Base-by-base conservation (phyloP, 2,329 filamentous ascomycete species). In the Botrytis fabae region DNA sequence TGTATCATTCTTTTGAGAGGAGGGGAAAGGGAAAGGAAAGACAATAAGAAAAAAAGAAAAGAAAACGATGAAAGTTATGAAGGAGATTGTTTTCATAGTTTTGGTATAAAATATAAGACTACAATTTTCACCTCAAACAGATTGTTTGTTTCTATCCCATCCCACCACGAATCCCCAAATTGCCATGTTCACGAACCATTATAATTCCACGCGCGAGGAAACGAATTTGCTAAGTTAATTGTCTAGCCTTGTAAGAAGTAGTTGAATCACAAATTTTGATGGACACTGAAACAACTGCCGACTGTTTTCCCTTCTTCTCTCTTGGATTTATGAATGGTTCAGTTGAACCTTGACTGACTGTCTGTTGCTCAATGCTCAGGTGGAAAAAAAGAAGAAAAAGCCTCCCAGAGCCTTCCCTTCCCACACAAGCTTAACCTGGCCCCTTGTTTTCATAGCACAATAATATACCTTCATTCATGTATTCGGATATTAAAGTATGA, bases 391-490 rank as follows among this genome's bases (percentile, higher is more conserved):
- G 38, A 25, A 61, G 32, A 25, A 61, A 38, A 40, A 61, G 32
- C 51, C 48, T n/a, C 20, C 38, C 38, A 40, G 44, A 46, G 40
- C 61, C 18, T 46, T 64, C 12, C 25, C 48, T 54, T 54, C n/a
- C 28, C n/a, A 28, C 51, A 38, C 28, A 28, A 18, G 14, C 51
- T 51, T 14, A 40, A 28, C 64, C 64, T 35, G 64, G 32, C 46
- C 32, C 64, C 64, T 66, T 66, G 64, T 66, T 66, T 66, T 66
- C 64, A 66, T 25, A 44, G 20, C 35, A 35, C 60, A 22, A n/a
- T 54, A 44, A 32, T 69, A 44, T 14, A 42, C n/a, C 51, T 51
- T 18, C 44, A 40, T 22, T 65, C 42, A 54, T 66, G 25, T 40
- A 40, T 66, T 48, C 46, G 48, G 38, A 69, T 44, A 60, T 44